Percentiles rank a stretch among this genome's conserved stretches.
phyloP scores from a whole-genome alignment of 345 rosid species.

The Acer negundo region DNA sequence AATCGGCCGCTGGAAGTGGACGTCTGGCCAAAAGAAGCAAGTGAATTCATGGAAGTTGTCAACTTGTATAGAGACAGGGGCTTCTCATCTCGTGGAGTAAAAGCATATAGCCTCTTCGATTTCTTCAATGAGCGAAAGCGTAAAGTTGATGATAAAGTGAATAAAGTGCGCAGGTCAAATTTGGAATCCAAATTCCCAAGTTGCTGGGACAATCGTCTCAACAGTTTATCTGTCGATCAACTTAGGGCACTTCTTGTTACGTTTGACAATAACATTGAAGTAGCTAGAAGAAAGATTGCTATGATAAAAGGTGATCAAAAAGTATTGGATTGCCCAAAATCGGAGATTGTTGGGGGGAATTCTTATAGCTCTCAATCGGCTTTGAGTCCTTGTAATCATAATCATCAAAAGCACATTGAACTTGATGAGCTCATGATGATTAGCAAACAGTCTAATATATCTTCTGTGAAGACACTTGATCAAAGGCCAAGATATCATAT shows the following conservation, averaged over 20 bases:
- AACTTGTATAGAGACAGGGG: conserved; percentile 29
- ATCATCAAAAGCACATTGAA: neutral
- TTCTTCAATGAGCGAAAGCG: neutral
- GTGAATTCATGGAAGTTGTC: conserved; percentile 29
- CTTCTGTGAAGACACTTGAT: neutral
- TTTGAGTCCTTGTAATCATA: neutral
- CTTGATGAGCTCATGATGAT: neutral
- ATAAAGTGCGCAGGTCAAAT: conserved; percentile 10
- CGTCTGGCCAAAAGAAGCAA: conserved; percentile 30
- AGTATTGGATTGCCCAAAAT: neutral
- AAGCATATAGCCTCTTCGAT: conserved; percentile 23
- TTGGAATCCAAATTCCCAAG: conserved; percentile 2
- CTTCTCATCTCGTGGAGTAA: conserved; percentile 18
- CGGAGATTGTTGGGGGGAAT: neutral
- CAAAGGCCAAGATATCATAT: neutral
- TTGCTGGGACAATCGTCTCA: conserved; percentile 1
- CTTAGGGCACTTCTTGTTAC: neutral
- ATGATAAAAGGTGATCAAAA: neutral
- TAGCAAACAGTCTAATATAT: neutral
- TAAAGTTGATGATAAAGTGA: conserved; percentile 4
- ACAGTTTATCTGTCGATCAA: neutral
- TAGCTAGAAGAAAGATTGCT: neutral
- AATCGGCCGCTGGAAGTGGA: conserved; percentile 24
- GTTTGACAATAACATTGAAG: conserved; percentile 3
- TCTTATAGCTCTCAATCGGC: neutral